A percentile compares a stretch with the other conserved stretches of the same genome.
Evolutionary conservation across 345 rosid species (phyloP).

Genomic region (Excoecaria cochinchinensis): DNA sequence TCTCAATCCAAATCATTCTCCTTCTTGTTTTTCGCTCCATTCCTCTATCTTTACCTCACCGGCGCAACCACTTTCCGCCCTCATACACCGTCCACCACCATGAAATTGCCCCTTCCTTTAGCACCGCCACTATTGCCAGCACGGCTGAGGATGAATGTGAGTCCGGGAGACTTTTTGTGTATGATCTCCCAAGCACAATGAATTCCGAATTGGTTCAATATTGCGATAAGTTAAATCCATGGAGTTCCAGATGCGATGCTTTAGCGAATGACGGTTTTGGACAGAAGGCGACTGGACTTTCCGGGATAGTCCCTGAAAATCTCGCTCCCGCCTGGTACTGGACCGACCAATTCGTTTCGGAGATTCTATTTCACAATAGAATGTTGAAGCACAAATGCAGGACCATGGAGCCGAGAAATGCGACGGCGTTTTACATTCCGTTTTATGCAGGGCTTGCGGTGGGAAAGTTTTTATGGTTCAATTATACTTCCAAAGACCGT

Average conservation of each 20-base stretch:
- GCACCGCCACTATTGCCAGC: conserved; percentile 3
- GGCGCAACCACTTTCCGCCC: not conserved
- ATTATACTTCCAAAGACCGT: conserved; percentile 58
- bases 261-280: conserved; percentile 76
- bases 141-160: conserved; percentile 40
- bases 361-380: conserved; percentile 79
- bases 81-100: conserved; percentile 11
- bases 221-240: conserved; percentile 76
- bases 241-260: conserved; percentile 87
- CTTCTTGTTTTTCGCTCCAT: conserved; percentile 52
- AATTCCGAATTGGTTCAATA: conserved; percentile 58
- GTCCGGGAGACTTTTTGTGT: conserved; percentile 65
- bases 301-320: conserved; percentile 51
- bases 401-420: conserved; percentile 60
- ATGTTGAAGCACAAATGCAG: conserved; percentile 70
- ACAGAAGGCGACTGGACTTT: conserved; percentile 45
- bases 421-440: conserved; percentile 84
- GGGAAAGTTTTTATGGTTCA: conserved; percentile 70
- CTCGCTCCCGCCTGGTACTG: conserved; percentile 83
- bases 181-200: conserved; percentile 67
- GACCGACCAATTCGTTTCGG: conserved; percentile 88
- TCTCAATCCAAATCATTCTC: conserved; percentile 61
- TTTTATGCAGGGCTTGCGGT: conserved; percentile 94
- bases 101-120: conserved; percentile 29
- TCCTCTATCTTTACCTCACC: conserved; percentile 38